Evolutionary conservation across 2,329 filamentous ascomycete genomes (phyloP), one percentile per base, ranked within the genome.

Genomic region (Paracoccidioides lutzii): DNA sequence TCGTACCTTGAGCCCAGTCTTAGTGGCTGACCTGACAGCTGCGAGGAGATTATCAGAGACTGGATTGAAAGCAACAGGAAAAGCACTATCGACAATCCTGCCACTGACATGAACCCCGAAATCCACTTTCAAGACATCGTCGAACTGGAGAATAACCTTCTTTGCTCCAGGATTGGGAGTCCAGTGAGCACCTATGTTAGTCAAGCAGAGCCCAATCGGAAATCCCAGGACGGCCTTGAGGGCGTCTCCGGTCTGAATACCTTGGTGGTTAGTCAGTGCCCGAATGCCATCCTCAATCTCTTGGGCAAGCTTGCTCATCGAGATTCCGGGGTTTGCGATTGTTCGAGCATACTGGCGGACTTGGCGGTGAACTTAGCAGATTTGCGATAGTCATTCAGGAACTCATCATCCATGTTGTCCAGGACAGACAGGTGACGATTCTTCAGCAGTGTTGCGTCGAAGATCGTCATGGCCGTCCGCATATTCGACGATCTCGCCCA

Each of bases 71-170:
- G 85, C 78, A 70, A 90, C 76, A 8, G 87, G 90, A 67, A 90
- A 91, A 5, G 87, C 87, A 61, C 82, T 87, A 73, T 91, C 87
- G 57, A 90, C 85, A 66, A 90, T 91, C 61, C 82, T 79, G 3
- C 87, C 87, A 65, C 86, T 87, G 64, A 90, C 79, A 67, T 91
- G 87, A 35, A 90, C 87, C 51, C 87, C 87, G 64, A 90, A 87
- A 65, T 91, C 87, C 6, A 90, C 83, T 70, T 88, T 90, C 78
- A 91, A 80, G 40, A 94, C 87, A 66, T 94, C 87, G 59, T 81
- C 79, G 59, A 84, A 69, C 65, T 86, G 76, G 57, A 93, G 74
- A 38, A 90, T 72, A 63, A 85, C 80, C 68, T 89, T 88, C 69
- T 82, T 84, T 65, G 78, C 73, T 1, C 78, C 77, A 0, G 78